phyloP scores from a whole-genome alignment of 1,139 yeast species.

The Sporopachydermia cereana region DNA sequence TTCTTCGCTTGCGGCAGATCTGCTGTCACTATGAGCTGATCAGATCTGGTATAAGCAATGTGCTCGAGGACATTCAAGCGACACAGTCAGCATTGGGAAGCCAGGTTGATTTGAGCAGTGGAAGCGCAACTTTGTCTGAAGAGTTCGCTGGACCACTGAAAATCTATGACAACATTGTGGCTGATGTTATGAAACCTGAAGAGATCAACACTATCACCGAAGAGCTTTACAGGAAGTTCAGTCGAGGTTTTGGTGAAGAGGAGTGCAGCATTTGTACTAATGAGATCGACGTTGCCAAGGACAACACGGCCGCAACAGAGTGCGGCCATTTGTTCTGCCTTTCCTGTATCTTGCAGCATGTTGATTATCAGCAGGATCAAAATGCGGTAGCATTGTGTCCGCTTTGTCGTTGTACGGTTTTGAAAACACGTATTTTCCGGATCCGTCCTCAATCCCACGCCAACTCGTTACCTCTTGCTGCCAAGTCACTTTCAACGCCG shows the following conservation, averaged over 20 bases:
- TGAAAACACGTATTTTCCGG: conserved; percentile 1
- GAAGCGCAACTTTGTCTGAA: conserved; percentile 8
- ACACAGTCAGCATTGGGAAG: conserved; percentile 5
- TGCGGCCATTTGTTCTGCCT: conserved; percentile 80
- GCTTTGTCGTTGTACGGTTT: conserved; percentile 31
- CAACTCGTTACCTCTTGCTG: neutral
- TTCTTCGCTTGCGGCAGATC: conserved; percentile 71
- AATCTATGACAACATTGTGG: conserved; percentile 8
- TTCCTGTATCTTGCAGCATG: conserved; percentile 61
- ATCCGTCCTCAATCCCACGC: neutral
- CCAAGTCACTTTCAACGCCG: neutral
- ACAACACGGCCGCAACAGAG: conserved; percentile 53
- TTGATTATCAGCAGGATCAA: conserved; percentile 25
- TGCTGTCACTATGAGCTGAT: conserved; percentile 76
- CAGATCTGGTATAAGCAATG: conserved; percentile 21
- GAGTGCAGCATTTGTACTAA: conserved; percentile 84
- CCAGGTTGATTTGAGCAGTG: conserved; percentile 11
- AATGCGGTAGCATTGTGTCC: conserved; percentile 36
- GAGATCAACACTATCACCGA: conserved; percentile 26
- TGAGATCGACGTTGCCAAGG: conserved; percentile 40
- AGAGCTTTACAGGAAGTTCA: conserved; percentile 20
- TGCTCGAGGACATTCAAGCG: conserved; percentile 2
- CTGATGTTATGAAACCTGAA: conserved; percentile 17
- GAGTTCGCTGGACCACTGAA: neutral
- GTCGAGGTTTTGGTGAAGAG: conserved; percentile 32